Conservation (phyloP, 176 grass and related monocot species). For the Hsuehochloa calcarea region DNA sequence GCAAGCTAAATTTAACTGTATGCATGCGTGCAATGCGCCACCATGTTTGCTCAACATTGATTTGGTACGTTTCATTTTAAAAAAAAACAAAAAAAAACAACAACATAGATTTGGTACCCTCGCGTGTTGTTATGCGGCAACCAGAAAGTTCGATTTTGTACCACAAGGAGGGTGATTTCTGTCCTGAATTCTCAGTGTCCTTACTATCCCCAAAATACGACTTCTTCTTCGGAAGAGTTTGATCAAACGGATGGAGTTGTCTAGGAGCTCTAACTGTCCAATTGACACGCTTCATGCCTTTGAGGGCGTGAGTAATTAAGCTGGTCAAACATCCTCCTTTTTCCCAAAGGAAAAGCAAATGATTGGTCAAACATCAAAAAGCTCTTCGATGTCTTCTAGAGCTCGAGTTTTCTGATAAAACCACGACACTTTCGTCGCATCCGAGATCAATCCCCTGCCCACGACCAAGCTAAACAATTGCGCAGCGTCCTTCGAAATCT, state of each 20-base stretch:
- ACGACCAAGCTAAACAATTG: not conserved
- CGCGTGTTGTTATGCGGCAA: too few relatives aligned
- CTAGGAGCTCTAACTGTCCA: not conserved
- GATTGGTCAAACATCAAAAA: constrained; percentile 34
- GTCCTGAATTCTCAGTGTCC: not conserved
- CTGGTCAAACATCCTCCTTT: not conserved
- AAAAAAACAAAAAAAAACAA: too few relatives aligned
- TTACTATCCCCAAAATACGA: not conserved
- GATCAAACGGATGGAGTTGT: not conserved
- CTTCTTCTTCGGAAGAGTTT: not conserved
- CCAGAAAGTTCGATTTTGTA: too few relatives aligned
- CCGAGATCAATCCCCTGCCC: constrained; percentile 38
- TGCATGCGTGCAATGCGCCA: too few relatives aligned
- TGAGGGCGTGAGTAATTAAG: not conserved
- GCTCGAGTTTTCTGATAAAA: not conserved
- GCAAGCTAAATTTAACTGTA: too few relatives aligned
- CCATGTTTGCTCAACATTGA: too few relatives aligned
- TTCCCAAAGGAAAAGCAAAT: not conserved
- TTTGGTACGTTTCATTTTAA: too few relatives aligned
- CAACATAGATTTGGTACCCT: too few relatives aligned
- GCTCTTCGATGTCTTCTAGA: constrained; percentile 29
- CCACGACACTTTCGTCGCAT: not conserved
- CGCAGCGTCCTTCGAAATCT: not conserved
- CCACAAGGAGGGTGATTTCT: not conserved
- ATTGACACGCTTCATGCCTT: not conserved